Percentiles rank a stretch among this genome's conserved stretches.
These are phyloP conservation scores for Phytopythium delawarense DNA, from an alignment of 352 stramenopile genomes.

Conservation along the genomic window DNA sequence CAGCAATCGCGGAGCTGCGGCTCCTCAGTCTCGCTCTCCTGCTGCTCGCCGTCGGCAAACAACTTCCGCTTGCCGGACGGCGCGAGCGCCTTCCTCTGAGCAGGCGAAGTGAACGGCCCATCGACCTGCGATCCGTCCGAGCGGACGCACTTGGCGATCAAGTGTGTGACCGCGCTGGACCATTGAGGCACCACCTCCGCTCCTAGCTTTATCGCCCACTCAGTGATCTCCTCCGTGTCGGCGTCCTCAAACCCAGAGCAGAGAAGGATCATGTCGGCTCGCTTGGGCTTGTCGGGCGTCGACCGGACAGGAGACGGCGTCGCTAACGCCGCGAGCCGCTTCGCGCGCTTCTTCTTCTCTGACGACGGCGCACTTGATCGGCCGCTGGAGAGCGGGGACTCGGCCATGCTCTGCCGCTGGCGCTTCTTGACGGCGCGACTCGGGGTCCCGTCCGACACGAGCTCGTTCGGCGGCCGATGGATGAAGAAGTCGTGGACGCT, in stretches of 20 bases:
- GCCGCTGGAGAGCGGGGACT: slow-evolving; percentile 3
- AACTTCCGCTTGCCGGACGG: slow-evolving; percentile 40
- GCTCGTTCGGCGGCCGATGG: slow-evolving; percentile 24
- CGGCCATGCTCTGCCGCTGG: slow-evolving; percentile 12
- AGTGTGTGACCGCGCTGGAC: slow-evolving; percentile 65
- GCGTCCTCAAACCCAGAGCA: slow-evolving; percentile 52
- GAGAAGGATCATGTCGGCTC: slow-evolving; percentile 44
- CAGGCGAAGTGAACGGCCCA: not conserved
- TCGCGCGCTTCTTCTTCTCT: slow-evolving; percentile 21
- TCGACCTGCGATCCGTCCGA: slow-evolving; percentile 11
- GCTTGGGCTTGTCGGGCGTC: slow-evolving; percentile 16
- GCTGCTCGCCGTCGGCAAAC: slow-evolving; percentile 25
- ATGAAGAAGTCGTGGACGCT: slow-evolving; percentile 37
- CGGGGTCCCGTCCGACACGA: slow-evolving; percentile 38
- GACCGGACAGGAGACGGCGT: slow-evolving; percentile 7
- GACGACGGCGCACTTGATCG: not conserved
- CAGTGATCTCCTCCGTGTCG: slow-evolving; percentile 34
- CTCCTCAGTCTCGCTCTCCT: slow-evolving; percentile 12
- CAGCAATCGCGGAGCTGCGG: slow-evolving; percentile 25
- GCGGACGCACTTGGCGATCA: slow-evolving; percentile 80
- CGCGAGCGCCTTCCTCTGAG: not conserved
- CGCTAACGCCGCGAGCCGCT: slow-evolving; percentile 3
- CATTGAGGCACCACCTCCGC: slow-evolving; percentile 49
- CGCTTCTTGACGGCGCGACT: slow-evolving; percentile 25
- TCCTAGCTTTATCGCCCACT: slow-evolving; percentile 35